Evolutionary conservation across 2,329 filamentous ascomycete genomes (phyloP).

Genomic region (Hypomyces perniciosus): DNA sequence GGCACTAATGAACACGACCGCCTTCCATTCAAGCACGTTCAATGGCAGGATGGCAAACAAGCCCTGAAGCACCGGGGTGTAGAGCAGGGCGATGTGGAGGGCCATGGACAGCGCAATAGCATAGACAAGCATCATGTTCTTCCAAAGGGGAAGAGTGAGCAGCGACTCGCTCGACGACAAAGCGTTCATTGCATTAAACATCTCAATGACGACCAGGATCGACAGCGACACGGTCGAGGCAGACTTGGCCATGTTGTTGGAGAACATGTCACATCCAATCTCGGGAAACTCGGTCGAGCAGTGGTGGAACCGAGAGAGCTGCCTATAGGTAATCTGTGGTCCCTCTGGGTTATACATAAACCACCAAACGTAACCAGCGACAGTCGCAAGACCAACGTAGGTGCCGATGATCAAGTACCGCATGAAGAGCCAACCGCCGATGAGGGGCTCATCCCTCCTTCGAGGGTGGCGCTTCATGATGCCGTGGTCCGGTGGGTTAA

Average conservation of each 20-base stretch:
- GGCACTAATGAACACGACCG: slow-evolving; percentile 79
- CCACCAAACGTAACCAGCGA: slow-evolving; percentile 99
- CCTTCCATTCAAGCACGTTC: slow-evolving; percentile 83
- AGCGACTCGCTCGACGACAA: slow-evolving; percentile 93
- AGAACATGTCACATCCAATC: slow-evolving; percentile 89
- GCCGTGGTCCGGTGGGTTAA: slow-evolving; percentile 98
- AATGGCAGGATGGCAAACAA: slow-evolving; percentile 89
- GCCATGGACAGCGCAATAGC: slow-evolving; percentile 90
- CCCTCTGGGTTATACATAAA: slow-evolving; percentile 93
- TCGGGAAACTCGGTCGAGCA: slow-evolving; percentile 81
- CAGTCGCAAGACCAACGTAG: slow-evolving; percentile 91
- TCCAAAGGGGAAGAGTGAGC: slow-evolving; percentile 89
- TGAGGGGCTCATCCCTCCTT: slow-evolving; percentile 87
- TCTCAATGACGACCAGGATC: slow-evolving; percentile 93
- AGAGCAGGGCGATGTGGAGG: slow-evolving; percentile 89
- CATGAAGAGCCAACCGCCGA: slow-evolving; percentile 95
- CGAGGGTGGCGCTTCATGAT: slow-evolving; percentile 91
- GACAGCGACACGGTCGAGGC: slow-evolving; percentile 91
- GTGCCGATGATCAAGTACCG: slow-evolving; percentile 93
- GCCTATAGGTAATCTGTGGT: slow-evolving; percentile 84
- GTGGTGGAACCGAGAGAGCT: slow-evolving; percentile 88
- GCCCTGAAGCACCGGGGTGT: slow-evolving; percentile 79
- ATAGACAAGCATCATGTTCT: slow-evolving; percentile 97
- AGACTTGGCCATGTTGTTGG: slow-evolving; percentile 75
- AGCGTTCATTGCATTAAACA: slow-evolving; percentile 99